Evolutionary conservation across 2,329 filamentous ascomycete genomes (phyloP), one percentile per base, ranked within the genome.

Genomic region (Paracorniculantispora psalliotae): DNA sequence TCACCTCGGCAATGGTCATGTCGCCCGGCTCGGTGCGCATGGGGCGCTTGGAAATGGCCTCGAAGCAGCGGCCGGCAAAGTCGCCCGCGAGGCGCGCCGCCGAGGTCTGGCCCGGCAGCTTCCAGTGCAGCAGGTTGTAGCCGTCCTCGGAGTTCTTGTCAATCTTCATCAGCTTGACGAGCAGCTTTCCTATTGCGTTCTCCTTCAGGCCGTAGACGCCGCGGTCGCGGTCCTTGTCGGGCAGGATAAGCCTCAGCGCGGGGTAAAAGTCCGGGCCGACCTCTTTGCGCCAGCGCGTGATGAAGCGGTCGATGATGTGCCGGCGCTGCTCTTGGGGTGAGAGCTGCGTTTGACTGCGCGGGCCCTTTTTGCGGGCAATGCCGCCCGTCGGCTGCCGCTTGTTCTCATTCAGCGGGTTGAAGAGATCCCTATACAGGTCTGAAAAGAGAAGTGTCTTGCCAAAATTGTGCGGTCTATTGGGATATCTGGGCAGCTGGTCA

Each of bases 161-260:
- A 67, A 99, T 96, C 69, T 92, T 93, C 79, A 96, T 88, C 41
- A 96, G 82, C 69, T 92, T 93, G 60, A 97, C 90, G n/a, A 97
- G 79, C 21, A 97, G 76, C 69, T 92, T 96, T 10, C 88, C 93
- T 61, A 99, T 92, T 5, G 87, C 84, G 70, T 89, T 92, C 76
- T 99, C 94, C 70, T 97, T 97, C 43, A 99, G 79, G 1, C 93
- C 91, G 68, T 97, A 99, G 78, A 96, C 92, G 19, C 89, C 89
- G 50, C 94, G 85, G 67, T 97, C 92, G 41, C 92, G 85, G 69
- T 99, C 94, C 69, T 96, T 96, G 67, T 96, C 91, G 0, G 93
- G 92, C 3, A 97, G 80, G 59, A 97, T 96, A 49, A 99, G 82
- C 21, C 94, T 87, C 72, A 99, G 83, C 1, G 91, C 93, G 0